Evolutionary conservation across 306 rosid genomes (phyloP).

Genomic region (Fragaria iinumae): DNA sequence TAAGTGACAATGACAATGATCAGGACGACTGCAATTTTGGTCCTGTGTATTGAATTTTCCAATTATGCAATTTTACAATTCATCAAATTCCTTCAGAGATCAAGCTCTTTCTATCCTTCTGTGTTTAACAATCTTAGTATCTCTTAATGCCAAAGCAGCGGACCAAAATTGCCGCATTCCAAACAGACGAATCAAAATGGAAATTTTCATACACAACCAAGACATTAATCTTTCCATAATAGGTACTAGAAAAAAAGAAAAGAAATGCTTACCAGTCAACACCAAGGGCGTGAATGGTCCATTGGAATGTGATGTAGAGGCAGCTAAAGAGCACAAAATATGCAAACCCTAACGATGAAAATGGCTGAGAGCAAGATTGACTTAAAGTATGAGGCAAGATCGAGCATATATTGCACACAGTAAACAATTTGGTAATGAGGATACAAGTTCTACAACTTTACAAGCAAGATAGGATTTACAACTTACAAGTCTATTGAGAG

Average conservation of each 20-base stretch:
- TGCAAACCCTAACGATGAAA: conserved; percentile 52
- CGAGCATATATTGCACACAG: not conserved
- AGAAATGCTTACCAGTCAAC: conserved; percentile 27
- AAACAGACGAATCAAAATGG: not conserved
- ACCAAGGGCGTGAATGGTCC: conserved; percentile 51
- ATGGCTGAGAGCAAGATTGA: conserved; percentile 42
- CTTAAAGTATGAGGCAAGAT: not conserved
- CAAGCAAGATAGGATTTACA: not conserved
- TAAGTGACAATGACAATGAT: not conserved
- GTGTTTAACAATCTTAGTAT: not conserved
- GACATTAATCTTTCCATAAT: not conserved
- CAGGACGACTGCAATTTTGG: not conserved
- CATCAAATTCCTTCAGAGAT: not conserved
- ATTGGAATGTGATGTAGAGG: conserved; percentile 48
- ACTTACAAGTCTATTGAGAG: conserved; percentile 63
- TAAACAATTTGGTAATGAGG: not conserved
- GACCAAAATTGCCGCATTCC: not conserved
- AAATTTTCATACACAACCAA: not conserved
- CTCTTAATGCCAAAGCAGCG: not conserved
- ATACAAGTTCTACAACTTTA: not conserved
- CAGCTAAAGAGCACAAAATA: conserved; percentile 58
- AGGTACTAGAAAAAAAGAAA: not conserved
- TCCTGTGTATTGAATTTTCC: not conserved
- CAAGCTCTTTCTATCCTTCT: not conserved
- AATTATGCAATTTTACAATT: not conserved